Base-by-base conservation (phyloP, 2,329 filamentous ascomycete genomes). In the Pyrenophora teres region DNA sequence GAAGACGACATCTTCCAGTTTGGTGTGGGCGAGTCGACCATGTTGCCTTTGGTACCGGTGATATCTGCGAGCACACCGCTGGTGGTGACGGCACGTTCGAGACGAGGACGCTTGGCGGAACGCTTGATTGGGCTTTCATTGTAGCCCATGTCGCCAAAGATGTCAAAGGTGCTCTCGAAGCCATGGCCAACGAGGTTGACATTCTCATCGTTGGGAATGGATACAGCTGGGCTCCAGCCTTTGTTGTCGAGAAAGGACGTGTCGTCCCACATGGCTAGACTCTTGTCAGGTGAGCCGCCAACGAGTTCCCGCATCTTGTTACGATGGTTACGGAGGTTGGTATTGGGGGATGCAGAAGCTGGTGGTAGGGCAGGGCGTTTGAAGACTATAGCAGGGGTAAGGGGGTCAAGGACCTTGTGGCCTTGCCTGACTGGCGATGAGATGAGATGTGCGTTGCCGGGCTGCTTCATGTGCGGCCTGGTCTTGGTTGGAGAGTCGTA, bases 301-400 rank as follows among this genome's bases (percentile, higher is more conserved):
- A 96, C 84, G 79, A 96, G 85, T 60, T 89, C 83, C 53, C 83
- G 83, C 57, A 97, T 90, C 60, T 86, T 87, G 66, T 93, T 87
- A 47, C 93, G 89, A 70, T 97, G 94, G 60, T 94, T 86, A 51
- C 88, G 87, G 16, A 97, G 81, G 68, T 96, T 96, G 8, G 93
- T 97, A 69, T 94, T 95, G 2, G 94, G 93, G 12, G 93, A 97
- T 15, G 90, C 87, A 0, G 93, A 96, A 46, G 89, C 81, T 4
- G 84, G 89, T 25, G 84, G 82, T 49, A 82, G 80, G 13, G 78
- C 76, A 32, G 83, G 84, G 48, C 82, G 82, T 77, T 89, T 91
- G 70, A 96, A 87, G 73, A 94, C 91, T 63, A 92, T 84, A 16
- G 88, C 83, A 4, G 92, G 93, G 0, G 93, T 97, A 38, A 96